Conservation (phyloP, 495 filamentous ascomycete species). For the Polyplosphaeria fusca region DNA sequence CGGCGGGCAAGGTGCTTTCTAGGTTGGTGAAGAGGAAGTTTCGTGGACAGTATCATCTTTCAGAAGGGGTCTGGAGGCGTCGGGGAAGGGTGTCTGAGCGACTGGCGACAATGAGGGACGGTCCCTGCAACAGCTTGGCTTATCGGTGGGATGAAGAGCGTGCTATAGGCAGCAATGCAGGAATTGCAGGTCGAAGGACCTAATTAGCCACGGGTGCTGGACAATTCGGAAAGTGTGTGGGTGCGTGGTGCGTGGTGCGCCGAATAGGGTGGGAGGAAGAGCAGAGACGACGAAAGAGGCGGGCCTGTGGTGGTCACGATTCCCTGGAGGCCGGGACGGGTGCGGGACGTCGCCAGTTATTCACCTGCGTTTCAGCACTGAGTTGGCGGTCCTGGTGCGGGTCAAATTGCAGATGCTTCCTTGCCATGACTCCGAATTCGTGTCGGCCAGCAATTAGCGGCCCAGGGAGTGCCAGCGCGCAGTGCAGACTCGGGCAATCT, state of each 20-base stretch:
- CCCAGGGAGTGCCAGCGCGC: constrained; percentile 24
- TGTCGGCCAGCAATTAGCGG: constrained; percentile 36
- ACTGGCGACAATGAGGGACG: constrained; percentile 28
- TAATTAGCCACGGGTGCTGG: constrained; percentile 35
- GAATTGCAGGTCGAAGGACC: constrained; percentile 32
- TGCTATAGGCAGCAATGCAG: constrained; percentile 37
- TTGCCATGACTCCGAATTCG: constrained; percentile 29
- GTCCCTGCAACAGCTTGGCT: constrained; percentile 36
- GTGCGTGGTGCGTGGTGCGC: no score
- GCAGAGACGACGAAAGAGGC: constrained; percentile 12
- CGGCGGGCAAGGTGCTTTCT: constrained; percentile 18
- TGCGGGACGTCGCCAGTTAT: constrained; percentile 26
- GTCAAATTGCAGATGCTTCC: constrained; percentile 32
- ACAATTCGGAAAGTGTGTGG: constrained; percentile 23
- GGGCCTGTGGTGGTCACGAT: constrained; percentile 32
- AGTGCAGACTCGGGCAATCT: constrained; percentile 35
- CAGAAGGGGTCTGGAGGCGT: constrained; percentile 19
- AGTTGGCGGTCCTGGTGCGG: constrained; percentile 32
- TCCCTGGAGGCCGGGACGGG: constrained; percentile 25
- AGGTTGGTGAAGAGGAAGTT: constrained; percentile 21
- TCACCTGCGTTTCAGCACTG: constrained; percentile 35
- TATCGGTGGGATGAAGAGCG: constrained; percentile 30
- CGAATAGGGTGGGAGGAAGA: constrained; percentile 25
- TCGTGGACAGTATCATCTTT: constrained; percentile 35
- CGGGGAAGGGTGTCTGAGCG: constrained; percentile 25